Percentiles rank a stretch among this genome's conserved stretches.
phyloP scores from a whole-genome alignment of 768 basidiomycete species.

The Lactarius hatsudake region DNA sequence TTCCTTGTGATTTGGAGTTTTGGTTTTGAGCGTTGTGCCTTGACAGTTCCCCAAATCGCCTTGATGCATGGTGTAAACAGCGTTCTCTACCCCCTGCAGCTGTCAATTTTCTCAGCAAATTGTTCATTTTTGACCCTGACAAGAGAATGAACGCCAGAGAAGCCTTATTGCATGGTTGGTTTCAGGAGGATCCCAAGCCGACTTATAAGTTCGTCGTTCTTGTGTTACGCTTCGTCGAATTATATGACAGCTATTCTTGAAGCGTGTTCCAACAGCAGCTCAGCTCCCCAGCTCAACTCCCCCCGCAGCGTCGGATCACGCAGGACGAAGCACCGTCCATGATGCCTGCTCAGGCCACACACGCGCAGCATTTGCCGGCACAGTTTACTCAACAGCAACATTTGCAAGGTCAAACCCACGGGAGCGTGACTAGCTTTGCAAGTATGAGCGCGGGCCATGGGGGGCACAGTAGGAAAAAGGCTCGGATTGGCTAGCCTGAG shows the following conservation, averaged over 20 bases:
- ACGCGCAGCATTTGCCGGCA: conserved; percentile 42
- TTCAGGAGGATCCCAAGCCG: conserved; percentile 84
- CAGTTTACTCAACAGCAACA: conserved; percentile 44
- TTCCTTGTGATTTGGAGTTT: background rate
- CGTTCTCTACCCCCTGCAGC: conserved; percentile 61
- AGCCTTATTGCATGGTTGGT: conserved; percentile 86
- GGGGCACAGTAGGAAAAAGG: conserved; percentile 54
- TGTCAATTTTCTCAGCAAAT: conserved; percentile 77
- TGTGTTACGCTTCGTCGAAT: background rate
- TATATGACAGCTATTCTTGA: background rate
- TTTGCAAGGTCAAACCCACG: conserved; percentile 39
- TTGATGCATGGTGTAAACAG: conserved; percentile 70
- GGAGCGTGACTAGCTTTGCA: conserved; percentile 61
- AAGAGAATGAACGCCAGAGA: conserved; percentile 78
- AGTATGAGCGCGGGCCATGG: conserved; percentile 57
- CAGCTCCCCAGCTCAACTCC: conserved; percentile 61
- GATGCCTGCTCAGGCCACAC: conserved; percentile 58
- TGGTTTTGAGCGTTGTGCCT: background rate
- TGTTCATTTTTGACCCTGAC: conserved; percentile 92
- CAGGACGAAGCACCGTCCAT: conserved; percentile 90
- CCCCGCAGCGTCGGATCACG: conserved; percentile 85
- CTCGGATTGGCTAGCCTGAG: conserved; percentile 45
- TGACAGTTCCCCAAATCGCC: conserved; percentile 54
- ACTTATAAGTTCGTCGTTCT: conserved; percentile 62
- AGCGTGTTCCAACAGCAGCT: conserved; percentile 67